A percentile compares a stretch with the other conserved stretches of the same genome.
Evolutionary conservation across 2,329 filamentous ascomycete species (phyloP).

Genomic region (Xylaria sp.): DNA sequence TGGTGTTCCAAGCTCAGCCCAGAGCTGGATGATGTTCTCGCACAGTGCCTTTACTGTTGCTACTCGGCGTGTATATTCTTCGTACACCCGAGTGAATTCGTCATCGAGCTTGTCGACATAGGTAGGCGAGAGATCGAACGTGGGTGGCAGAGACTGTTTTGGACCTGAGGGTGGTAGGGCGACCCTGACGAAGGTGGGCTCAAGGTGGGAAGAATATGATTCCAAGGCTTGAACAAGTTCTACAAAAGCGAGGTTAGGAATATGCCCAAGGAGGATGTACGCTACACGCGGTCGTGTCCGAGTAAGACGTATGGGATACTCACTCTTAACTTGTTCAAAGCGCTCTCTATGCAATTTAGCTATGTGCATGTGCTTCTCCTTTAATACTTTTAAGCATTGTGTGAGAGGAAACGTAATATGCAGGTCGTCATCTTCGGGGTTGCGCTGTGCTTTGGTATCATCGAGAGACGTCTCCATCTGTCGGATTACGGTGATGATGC

Average conservation of each 20-base stretch:
- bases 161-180: conserved; percentile 81
- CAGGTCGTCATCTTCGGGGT: conserved; percentile 69
- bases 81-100: conserved; percentile 94
- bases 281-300: not conserved
- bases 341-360: conserved; percentile 86
- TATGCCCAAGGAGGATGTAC: not conserved
- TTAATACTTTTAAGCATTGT: conserved; percentile 77
- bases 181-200: conserved; percentile 84
- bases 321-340: conserved; percentile 94
- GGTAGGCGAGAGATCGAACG: conserved; percentile 88
- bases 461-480: conserved; percentile 94
- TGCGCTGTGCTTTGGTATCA: conserved; percentile 69
- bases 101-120: conserved; percentile 87
- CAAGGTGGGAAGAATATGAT: conserved; percentile 95
- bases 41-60: conserved; percentile 74
- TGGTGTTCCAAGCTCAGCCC: conserved; percentile 93
- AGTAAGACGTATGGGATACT: conserved; percentile 41
- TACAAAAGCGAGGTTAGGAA: conserved; percentile 44
- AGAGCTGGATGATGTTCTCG: conserved; percentile 89
- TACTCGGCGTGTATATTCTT: conserved; percentile 89
- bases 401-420: conserved; percentile 83
- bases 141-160: conserved; percentile 76
- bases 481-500: conserved; percentile 81
- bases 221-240: conserved; percentile 92
- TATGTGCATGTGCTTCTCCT: conserved; percentile 84